Conservation (phyloP, 257 asterid genomes). For the Nicotiana tomentosiformis region DNA sequence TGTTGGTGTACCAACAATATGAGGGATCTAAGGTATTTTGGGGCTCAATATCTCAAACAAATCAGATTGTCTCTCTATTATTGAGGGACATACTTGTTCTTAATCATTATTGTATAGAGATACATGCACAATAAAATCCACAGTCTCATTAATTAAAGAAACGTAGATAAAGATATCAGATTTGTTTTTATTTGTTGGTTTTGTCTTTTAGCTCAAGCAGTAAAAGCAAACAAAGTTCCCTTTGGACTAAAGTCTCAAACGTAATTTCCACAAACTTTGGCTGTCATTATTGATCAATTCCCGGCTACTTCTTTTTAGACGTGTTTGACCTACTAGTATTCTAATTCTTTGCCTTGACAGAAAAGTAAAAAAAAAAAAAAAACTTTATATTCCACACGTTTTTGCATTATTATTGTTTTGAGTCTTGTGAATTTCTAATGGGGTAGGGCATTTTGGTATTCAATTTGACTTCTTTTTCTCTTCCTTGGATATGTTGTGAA, state of each 20-base stretch:
- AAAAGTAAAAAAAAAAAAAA: not conserved
- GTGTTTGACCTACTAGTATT: not conserved
- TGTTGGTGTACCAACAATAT: not conserved
- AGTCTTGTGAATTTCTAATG: not conserved
- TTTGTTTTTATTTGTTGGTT: not conserved
- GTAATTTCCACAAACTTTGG: conserved; percentile 6
- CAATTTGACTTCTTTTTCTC: conserved; percentile 3
- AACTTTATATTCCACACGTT: not conserved
- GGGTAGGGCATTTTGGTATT: not conserved
- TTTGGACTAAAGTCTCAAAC: not conserved
- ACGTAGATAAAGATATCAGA: not conserved
- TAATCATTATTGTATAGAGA: not conserved
- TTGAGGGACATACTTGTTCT: conserved; percentile 6
- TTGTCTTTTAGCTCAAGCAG: not conserved
- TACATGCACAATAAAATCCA: not conserved
- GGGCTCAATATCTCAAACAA: conserved; percentile 1
- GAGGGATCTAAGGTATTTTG: not conserved
- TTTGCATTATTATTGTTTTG: not conserved
- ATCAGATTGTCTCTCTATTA: conserved; percentile 4
- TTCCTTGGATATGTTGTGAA: not conserved
- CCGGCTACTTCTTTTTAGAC: not conserved
- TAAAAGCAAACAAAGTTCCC: not conserved
- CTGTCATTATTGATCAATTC: not conserved
- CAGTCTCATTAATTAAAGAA: not conserved
- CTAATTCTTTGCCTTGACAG: not conserved